Base-by-base conservation (phyloP, 2,329 filamentous ascomycete species). In the Arthrinium puccinioides region DNA sequence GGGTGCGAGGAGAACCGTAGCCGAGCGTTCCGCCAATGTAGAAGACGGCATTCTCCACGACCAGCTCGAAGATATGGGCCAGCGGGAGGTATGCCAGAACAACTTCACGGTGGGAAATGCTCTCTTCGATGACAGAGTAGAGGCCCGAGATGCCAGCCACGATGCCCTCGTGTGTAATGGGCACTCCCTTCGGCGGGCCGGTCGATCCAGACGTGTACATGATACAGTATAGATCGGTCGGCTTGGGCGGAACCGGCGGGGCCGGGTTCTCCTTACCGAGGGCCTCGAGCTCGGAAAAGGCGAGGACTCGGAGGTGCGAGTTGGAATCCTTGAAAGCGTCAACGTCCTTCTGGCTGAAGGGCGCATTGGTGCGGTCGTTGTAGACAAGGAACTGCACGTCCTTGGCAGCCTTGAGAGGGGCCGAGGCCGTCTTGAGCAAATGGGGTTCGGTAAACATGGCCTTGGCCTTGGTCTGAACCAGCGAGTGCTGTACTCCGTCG, bases 31-130 rank as follows among this genome's bases (percentile, higher is more conserved):
- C 89, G 49, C 92, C 92, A 70, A 90, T 86, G 64, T 82, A 92
- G 43, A 98, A 64, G 41, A 84, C 87, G 7, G 90, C 70, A 59
- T 94, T 96, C 65, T 98, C 92, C 48, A 98, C 87, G 41, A 90
- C 84, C 62, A 95, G 92, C 62, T 98, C 92, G 52, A 98, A 80
- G 53, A 97, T 97, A 58, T 98, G 92, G 3, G 92, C 89, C 37
- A 94, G 80, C 2, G 92, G 92, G 11, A 98, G 77, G 61, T 97
- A 98, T 16, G 89, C 87, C 31, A 98, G 74, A 29, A 97, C 71
- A 31, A 76, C 75, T 50, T 98, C 92, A 31, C 74, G 78, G 40
- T 83, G 79, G 42, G 81, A 82, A 34, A 97, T 76, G 52, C 83
- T 83, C 41, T 82, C 79, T 16, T 84, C 85, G 32, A 97, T 80